A percentile compares a stretch with the other conserved stretches of the same genome.
phyloP scores from a whole-genome alignment of 1,284 basidiomycete species.

The Earliella scabrosa region DNA sequence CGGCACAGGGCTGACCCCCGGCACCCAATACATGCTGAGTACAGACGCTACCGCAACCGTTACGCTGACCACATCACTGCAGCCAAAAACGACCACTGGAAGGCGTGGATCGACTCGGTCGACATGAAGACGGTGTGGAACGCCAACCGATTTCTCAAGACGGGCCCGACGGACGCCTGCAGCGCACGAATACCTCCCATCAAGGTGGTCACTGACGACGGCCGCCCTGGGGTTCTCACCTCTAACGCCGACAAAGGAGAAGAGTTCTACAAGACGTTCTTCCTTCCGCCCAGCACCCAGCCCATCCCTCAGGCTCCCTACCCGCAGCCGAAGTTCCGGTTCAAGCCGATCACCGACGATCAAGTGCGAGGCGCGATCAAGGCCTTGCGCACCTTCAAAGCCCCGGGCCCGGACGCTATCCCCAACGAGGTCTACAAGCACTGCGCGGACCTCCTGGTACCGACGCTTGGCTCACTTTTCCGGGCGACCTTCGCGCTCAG shows the following conservation, averaged over 20 bases:
- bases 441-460: constrained; percentile 30
- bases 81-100: constrained; percentile 41
- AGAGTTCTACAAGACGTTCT: constrained; percentile 36
- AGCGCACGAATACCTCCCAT: constrained; percentile 35
- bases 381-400: constrained; percentile 38
- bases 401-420: constrained; percentile 37
- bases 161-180: constrained; percentile 35
- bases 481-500: constrained; percentile 30
- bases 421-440: constrained; percentile 41
- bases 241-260: constrained; percentile 22
- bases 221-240: constrained; percentile 13
- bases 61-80: constrained; percentile 35
- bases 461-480: constrained; percentile 34
- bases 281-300: constrained; percentile 24
- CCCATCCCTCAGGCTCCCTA: constrained; percentile 21
- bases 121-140: constrained; percentile 36
- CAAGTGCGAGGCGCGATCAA: constrained; percentile 24
- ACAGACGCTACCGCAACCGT: constrained; percentile 20
- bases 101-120: constrained; percentile 37
- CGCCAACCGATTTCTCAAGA: constrained; percentile 35
- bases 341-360: constrained; percentile 22
- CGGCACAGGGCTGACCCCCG: constrained; percentile 34
- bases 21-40: constrained; percentile 33
- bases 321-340: constrained; percentile 27
- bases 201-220: background rate